A percentile compares a stretch with the other conserved stretches of the same genome.
Evolutionary conservation across 805 yeast genomes (phyloP).

Genomic region (Martiniozyma abietophila): DNA sequence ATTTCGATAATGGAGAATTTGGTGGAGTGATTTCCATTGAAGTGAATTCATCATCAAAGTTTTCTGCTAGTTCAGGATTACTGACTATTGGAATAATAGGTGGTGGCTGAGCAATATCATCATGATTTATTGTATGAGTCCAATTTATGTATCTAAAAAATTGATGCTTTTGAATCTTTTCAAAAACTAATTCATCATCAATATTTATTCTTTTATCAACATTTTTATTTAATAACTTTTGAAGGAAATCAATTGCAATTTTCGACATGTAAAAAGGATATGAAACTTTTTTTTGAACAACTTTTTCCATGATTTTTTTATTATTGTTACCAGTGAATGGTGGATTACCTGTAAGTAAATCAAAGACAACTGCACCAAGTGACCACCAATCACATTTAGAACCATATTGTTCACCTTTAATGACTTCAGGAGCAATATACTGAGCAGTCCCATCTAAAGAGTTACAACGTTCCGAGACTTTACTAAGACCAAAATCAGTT

Average conservation of each 20-base stretch:
- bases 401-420: constrained; percentile 69
- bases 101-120: constrained; percentile 51
- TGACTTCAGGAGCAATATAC: constrained; percentile 85
- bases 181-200: constrained; percentile 37
- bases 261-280: constrained; percentile 69
- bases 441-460: constrained; percentile 72
- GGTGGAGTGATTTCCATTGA: constrained; percentile 45
- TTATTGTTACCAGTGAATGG: constrained; percentile 83
- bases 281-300: constrained; percentile 53
- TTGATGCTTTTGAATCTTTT: constrained; percentile 49
- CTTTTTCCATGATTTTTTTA: constrained; percentile 66
- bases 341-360: constrained; percentile 77
- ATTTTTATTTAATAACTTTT: constrained; percentile 57
- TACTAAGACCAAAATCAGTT: constrained; percentile 79
- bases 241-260: constrained; percentile 71
- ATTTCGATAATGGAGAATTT: constrained; percentile 23
- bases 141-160: constrained; percentile 75
- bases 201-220: constrained; percentile 56
- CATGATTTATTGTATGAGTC: constrained; percentile 44
- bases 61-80: constrained; percentile 75
- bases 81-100: constrained; percentile 81
- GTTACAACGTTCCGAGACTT: constrained; percentile 36
- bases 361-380: constrained; percentile 71
- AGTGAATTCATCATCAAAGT: constrained; percentile 75
- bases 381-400: constrained; percentile 90